Conservation (phyloP, 805 yeast species). For the fission yeast (Schizosaccharomyces pombe) region DNA sequence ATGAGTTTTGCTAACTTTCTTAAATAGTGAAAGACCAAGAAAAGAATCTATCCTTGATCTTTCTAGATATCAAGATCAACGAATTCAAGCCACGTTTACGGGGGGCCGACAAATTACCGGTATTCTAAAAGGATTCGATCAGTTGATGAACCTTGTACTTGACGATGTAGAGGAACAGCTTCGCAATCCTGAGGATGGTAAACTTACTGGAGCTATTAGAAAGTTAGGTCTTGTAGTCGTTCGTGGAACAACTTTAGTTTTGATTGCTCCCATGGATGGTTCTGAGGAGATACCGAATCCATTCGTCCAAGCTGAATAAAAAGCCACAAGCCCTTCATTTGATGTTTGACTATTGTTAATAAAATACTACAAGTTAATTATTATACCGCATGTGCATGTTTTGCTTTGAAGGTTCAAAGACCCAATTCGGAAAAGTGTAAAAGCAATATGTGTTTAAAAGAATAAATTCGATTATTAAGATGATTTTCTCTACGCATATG, state of each 20-base stretch:
- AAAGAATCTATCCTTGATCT: slow-evolving; percentile 75
- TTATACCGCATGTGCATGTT: too few relatives aligned
- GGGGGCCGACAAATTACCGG: slow-evolving; percentile 69
- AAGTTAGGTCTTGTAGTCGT: slow-evolving; percentile 57
- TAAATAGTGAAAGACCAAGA: slow-evolving; percentile 44
- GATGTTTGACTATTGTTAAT: too few relatives aligned
- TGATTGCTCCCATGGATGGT: slow-evolving; percentile 49
- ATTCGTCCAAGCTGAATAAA: slow-evolving; percentile 19
- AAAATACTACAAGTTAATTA: too few relatives aligned
- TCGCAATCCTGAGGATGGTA: slow-evolving; percentile 34
- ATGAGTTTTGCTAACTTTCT: slow-evolving; percentile 8
- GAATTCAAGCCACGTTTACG: slow-evolving; percentile 51
- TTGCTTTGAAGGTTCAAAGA: too few relatives aligned
- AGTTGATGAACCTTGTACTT: slow-evolving; percentile 63
- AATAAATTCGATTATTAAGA: too few relatives aligned
- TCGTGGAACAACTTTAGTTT: slow-evolving; percentile 58
- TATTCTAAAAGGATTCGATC: slow-evolving; percentile 72
- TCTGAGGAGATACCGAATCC: slow-evolving; percentile 46
- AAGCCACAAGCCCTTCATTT: too few relatives aligned
- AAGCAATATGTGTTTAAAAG: too few relatives aligned
- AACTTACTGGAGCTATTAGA: slow-evolving; percentile 34
- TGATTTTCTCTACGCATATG: too few relatives aligned
- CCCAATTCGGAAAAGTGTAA: too few relatives aligned
- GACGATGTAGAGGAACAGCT: slow-evolving; percentile 42
- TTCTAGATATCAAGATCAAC: slow-evolving; percentile 47